Evolutionary conservation across 805 yeast genomes (phyloP).

Genomic region (Yamadazyma sp.): DNA sequence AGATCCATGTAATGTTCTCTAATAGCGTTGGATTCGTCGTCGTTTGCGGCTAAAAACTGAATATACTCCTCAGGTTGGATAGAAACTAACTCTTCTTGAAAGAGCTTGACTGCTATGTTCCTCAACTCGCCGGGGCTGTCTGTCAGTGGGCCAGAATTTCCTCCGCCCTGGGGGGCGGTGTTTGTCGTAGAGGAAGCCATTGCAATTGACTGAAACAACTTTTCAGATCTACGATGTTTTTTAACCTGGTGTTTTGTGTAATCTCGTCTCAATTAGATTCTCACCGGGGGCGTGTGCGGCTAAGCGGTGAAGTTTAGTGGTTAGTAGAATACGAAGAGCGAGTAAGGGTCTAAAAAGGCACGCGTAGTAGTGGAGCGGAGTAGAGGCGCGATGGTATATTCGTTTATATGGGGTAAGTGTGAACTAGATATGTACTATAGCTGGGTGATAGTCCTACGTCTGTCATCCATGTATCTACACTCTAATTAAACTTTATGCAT

Average conservation of each 20-base stretch:
- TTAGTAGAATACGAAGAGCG: too few relatives aligned
- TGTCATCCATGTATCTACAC: not conserved
- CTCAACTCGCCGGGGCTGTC: conserved; percentile 12
- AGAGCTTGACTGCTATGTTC: conserved; percentile 38
- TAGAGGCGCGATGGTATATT: too few relatives aligned
- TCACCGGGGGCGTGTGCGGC: conserved; percentile 2
- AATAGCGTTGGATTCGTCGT: conserved; percentile 39
- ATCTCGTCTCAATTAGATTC: conserved; percentile 4
- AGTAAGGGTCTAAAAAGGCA: too few relatives aligned
- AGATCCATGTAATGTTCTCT: conserved; percentile 47
- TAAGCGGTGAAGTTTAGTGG: not conserved
- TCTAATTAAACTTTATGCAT: too few relatives aligned
- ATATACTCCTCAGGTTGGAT: conserved; percentile 46
- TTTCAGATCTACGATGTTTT: conserved; percentile 1
- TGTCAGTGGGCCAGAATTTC: conserved; percentile 13
- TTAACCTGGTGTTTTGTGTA: conserved; percentile 5
- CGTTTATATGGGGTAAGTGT: too few relatives aligned
- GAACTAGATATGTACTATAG: too few relatives aligned
- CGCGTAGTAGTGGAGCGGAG: too few relatives aligned
- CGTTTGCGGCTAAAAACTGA: conserved; percentile 39
- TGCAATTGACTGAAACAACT: not conserved
- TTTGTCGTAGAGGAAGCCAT: not conserved
- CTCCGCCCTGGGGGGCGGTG: conserved; percentile 12
- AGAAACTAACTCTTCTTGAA: conserved; percentile 41
- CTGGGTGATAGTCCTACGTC: not conserved